phyloP scores from a whole-genome alignment of 2,329 filamentous ascomycete species.

The Pseudogymnoascus sp. region DNA sequence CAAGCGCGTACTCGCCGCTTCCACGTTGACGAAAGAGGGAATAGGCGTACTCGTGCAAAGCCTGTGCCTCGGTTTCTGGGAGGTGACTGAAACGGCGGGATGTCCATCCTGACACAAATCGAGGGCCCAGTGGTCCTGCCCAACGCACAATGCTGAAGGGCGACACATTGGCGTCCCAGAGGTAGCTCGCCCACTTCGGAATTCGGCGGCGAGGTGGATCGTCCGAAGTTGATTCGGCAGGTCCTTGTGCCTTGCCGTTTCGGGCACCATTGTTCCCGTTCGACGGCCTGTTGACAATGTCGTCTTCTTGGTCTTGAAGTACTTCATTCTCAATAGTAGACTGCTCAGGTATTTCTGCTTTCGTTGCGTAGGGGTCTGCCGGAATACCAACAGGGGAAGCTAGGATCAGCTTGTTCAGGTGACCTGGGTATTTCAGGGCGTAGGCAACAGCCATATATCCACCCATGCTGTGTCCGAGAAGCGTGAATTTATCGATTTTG shows the following conservation, averaged over 20 bases:
- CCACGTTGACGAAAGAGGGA: conserved; percentile 87
- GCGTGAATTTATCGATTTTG: conserved; percentile 86
- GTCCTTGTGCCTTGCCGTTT: conserved; percentile 32
- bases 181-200: conserved; percentile 79
- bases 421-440: conserved; percentile 90
- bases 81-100: conserved; percentile 86
- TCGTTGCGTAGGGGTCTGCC: conserved; percentile 84
- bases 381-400: conserved; percentile 92
- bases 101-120: conserved; percentile 91
- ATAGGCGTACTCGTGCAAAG: conserved; percentile 89
- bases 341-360: conserved; percentile 63
- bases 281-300: conserved; percentile 34
- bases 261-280: conserved; percentile 28
- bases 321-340: conserved; percentile 72
- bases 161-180: conserved; percentile 96
- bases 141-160: conserved; percentile 87
- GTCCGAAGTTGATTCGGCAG: conserved; percentile 24
- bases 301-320: conserved; percentile 57
- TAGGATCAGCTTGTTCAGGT: conserved; percentile 89
- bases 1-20: conserved; percentile 85
- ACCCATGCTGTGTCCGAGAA: conserved; percentile 86
- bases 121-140: conserved; percentile 79
- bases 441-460: conserved; percentile 95
- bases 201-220: conserved; percentile 42
- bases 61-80: conserved; percentile 67